Conservation (phyloP, 2,329 filamentous ascomycete genomes). For the Amesomyces nigricolor region DNA sequence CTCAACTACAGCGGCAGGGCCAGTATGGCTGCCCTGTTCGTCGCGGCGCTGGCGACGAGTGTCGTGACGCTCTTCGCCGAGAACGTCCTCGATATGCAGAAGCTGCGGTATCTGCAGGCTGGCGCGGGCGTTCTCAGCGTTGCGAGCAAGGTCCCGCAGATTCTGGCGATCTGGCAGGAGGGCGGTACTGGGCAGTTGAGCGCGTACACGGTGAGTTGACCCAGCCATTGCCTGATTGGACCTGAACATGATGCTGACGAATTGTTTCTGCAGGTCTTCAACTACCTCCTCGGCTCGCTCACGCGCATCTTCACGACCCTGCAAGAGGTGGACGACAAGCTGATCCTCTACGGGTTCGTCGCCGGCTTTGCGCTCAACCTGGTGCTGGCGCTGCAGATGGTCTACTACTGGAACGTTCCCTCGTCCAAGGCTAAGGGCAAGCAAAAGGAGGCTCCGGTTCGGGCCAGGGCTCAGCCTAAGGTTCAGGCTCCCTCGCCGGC, state of each 20-base stretch:
- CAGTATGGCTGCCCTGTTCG: constrained; percentile 66
- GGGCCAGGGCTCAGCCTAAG: neutral
- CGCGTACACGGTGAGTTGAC: constrained; percentile 81
- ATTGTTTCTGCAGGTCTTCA: constrained; percentile 72
- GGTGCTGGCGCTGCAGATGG: constrained; percentile 81
- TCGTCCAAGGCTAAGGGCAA: constrained; percentile 39
- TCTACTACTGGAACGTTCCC: constrained; percentile 89
- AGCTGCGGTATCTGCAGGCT: constrained; percentile 72
- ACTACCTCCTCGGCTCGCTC: constrained; percentile 89
- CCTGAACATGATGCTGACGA: constrained; percentile 6
- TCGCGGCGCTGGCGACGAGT: constrained; percentile 67
- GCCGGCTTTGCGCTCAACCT: constrained; percentile 87
- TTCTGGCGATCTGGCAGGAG: constrained; percentile 74
- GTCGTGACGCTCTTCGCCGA: constrained; percentile 66
- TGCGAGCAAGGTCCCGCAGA: constrained; percentile 91
- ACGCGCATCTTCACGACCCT: constrained; percentile 96
- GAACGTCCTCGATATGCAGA: constrained; percentile 57
- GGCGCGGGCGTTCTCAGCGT: constrained; percentile 78
- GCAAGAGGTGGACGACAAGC: constrained; percentile 92
- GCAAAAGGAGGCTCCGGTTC: constrained; percentile 32
- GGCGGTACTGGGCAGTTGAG: constrained; percentile 92
- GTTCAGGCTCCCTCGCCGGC: constrained; percentile 23
- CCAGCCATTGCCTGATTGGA: neutral
- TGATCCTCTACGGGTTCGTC: constrained; percentile 92
- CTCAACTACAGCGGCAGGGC: constrained; percentile 71